Evolutionary conservation across 2,329 filamentous ascomycete genomes (phyloP), one percentile per base, ranked within the genome.

Genomic region (Lasiodiplodia sp.): DNA sequence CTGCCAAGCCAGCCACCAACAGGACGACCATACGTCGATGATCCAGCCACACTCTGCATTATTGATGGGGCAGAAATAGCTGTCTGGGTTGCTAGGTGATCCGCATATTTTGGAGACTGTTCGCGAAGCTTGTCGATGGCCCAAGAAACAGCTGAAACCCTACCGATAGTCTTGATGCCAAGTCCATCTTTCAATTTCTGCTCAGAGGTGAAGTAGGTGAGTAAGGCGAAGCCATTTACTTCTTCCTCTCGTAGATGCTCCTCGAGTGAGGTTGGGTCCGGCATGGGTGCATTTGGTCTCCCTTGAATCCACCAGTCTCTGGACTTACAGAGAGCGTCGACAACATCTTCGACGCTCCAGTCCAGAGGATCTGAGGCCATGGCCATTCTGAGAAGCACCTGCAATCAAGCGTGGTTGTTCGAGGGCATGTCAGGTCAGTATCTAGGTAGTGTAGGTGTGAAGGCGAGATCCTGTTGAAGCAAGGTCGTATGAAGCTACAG

Each of bases 311-410:
- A 75, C 11, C 87, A 84, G 58, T 82, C 82, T 3, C 82, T 75
- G 2, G 82, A 74, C 25, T 85, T 83, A 75, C 90, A 93, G 3
- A 96, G 83, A 74, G 90, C 89, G 18, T 83, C 77, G 11, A 91
- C 86, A 12, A 96, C 87, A 44, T 88, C 85, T 47, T 91, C 88
- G 38, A 90, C 83, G 44, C 86, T 86, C 93, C 93, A 97, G 66
- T 85, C 75, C 78, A 90, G 91, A n/a, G 93, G 93, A 79, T 97
- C 92, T 68, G 80, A 64, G 69, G 53, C 31, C 23, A 53, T 28
- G 64, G 12, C 21, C 53, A 69, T 64, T 12, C n/a, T 68, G 14
- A 28, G 14, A 28, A 34, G 18, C 3, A 51, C 44, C 49, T 4
- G 34, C 14, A 38, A 11, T 49, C 14, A 38, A 14, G 11, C 6